Percentiles rank a stretch among this genome's conserved stretches.
These are phyloP conservation scores for Coffea eugenioides DNA, from an alignment of 257 asterid genomes.

Conservation along the genomic window DNA sequence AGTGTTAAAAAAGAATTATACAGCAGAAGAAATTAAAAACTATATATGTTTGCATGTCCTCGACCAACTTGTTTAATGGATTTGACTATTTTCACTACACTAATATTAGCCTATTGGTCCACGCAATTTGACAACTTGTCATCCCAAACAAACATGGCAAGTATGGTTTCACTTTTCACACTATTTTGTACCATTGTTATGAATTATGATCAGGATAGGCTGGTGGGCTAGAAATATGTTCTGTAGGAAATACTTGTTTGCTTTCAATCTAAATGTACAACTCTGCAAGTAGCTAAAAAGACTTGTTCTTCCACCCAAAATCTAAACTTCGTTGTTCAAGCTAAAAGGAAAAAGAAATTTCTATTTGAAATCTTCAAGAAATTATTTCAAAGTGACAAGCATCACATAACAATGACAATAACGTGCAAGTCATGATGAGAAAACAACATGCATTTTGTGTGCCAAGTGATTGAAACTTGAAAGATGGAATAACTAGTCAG, in stretches of 20 bases:
- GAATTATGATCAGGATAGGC: not conserved
- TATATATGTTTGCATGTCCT: no score
- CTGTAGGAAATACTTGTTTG: not conserved
- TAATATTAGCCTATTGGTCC: not conserved
- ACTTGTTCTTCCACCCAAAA: no score
- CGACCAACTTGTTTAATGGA: no score
- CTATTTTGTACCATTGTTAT: not conserved
- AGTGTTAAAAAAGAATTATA: no score
- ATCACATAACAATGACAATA: constrained; percentile 6
- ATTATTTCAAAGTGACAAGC: not conserved
- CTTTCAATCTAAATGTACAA: not conserved
- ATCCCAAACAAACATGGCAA: no score
- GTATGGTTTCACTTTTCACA: not conserved
- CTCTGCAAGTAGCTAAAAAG: not conserved
- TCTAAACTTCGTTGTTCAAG: no score
- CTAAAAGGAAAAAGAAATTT: no score
- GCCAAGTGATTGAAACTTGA: not conserved
- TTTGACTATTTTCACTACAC: no score
- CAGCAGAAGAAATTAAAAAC: no score
- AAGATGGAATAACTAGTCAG: not conserved
- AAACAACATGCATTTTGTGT: not conserved
- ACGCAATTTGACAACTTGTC: not conserved
- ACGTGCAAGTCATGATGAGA: constrained; percentile 9
- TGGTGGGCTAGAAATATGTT: not conserved
- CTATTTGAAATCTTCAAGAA: not conserved